Evolutionary conservation across 805 yeast species (phyloP).

Genomic region (Yarrowia yakushimensis): DNA sequence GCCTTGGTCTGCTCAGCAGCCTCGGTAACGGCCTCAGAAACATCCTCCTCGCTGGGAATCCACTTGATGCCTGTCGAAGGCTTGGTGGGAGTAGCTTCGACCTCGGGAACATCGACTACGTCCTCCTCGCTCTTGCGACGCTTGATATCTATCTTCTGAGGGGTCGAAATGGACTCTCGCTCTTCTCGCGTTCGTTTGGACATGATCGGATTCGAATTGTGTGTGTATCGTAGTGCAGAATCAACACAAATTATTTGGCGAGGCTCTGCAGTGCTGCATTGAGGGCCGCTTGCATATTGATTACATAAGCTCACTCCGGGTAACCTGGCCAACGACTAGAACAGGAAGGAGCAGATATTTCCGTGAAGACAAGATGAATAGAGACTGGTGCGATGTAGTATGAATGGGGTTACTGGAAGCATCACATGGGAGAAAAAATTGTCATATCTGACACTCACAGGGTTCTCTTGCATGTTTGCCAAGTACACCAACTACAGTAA

Average conservation of each 20-base stretch:
- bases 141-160: neutral
- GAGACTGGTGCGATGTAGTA: neutral
- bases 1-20: conserved; percentile 15
- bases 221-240: neutral
- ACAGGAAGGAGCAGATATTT: neutral
- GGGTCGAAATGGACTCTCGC: conserved; percentile 18
- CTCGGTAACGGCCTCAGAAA: neutral
- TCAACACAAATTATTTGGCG: neutral
- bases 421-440: too few relatives aligned
- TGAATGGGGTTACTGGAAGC: too few relatives aligned
- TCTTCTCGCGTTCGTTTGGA: conserved; percentile 27
- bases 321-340: neutral
- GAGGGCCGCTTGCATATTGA: neutral
- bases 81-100: conserved; percentile 8
- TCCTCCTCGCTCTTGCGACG: conserved; percentile 15
- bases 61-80: conserved; percentile 10
- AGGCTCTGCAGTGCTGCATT: neutral
- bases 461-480: too few relatives aligned
- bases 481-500: too few relatives aligned
- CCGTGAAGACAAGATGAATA: neutral
- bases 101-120: neutral
- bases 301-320: conserved; percentile 7
- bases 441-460: too few relatives aligned
- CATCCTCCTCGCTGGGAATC: conserved; percentile 24
- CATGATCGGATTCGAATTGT: neutral